These are phyloP conservation scores for Emergomyces africanus DNA, from an alignment of 2,329 filamentous ascomycete species.

Conservation along the genomic window DNA sequence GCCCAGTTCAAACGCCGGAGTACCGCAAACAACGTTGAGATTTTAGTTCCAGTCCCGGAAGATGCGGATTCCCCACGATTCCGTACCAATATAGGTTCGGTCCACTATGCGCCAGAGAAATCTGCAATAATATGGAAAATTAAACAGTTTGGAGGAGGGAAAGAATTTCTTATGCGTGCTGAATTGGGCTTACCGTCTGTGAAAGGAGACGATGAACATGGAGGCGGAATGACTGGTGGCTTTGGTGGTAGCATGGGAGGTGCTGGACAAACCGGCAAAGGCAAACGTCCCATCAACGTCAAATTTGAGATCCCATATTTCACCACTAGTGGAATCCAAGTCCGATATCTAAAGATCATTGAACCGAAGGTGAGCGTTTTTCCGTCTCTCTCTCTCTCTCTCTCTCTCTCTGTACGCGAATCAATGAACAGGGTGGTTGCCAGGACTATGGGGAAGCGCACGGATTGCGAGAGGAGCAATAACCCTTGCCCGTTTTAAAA, in stretches of 20 bases:
- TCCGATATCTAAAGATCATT: conserved; percentile 97
- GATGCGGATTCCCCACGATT: conserved; percentile 94
- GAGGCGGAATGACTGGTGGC: conserved; percentile 93
- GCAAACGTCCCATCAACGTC: conserved; percentile 92
- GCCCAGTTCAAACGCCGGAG: conserved; percentile 96
- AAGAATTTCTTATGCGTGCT: conserved; percentile 97
- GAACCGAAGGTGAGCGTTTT: conserved; percentile 74
- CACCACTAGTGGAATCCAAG: conserved; percentile 97
- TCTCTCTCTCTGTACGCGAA: not conserved
- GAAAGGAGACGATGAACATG: conserved; percentile 86
- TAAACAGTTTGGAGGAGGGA: conserved; percentile 97
- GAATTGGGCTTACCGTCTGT: conserved; percentile 91
- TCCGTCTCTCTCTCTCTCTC: not conserved
- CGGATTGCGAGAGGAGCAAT: not conserved
- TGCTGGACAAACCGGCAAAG: conserved; percentile 63
- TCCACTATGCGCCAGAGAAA: conserved; percentile 95
- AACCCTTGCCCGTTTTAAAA: not conserved
- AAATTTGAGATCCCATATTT: conserved; percentile 99
- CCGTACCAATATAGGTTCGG: conserved; percentile 90
- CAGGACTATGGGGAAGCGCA: not conserved
- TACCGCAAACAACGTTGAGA: conserved; percentile 98
- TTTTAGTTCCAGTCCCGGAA: conserved; percentile 91
- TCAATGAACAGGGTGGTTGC: not conserved
- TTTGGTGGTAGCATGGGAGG: conserved; percentile 97
- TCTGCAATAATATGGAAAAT: conserved; percentile 99